Evolutionary conservation across 495 filamentous ascomycete genomes (phyloP), one percentile per base, ranked within the genome.

Genomic region (Ascodesmis nigricans): DNA sequence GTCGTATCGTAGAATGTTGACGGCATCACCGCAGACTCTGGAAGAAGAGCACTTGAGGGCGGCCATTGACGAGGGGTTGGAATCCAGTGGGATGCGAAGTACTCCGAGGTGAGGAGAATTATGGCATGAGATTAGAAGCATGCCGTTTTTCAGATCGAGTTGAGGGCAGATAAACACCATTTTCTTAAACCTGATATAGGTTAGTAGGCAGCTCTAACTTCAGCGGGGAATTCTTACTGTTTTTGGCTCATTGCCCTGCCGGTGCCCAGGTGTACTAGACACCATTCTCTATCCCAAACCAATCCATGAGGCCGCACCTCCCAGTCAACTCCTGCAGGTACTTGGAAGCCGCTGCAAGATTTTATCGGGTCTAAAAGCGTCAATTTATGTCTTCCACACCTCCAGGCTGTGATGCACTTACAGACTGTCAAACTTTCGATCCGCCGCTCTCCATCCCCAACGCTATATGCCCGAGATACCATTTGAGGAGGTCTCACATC

Each of bases 211-310:
- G 22, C n/a, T 8, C 10, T 16, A 9, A 35, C 33, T 14, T 9
- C 5, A 11, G 16, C 17, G 3, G 13, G 21, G 14, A 8, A 4
- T 8, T 22, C 33, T 20, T 26, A 50, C 29, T 67, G 60, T 54
- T 91, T 91, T 50, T 90, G 80, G 41, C 64, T 83, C 31, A 93
- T 55, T 0, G 71, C 77, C 29, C 67, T 67, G 0, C 72, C 72
- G 1, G 79, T 82, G 5, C 78, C 76, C 46, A 73, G 68, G 50
- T 91, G 80, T 10, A 93, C 65, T 10, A 93, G 55, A 49, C 80
- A 91, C 83, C 83, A 93, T 55, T 93, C 83, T 32, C 82, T 59
- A 52, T 93, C 83, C 82, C 82, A 91, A 11, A 72, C 75, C 4
- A 93, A 57, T 0, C 83, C 83, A 54, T 90, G 75, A 10, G 59